Evolutionary conservation across 2,329 filamentous ascomycete genomes (phyloP), one percentile per base, ranked within the genome.

Genomic region (Aspergillus vadensis): DNA sequence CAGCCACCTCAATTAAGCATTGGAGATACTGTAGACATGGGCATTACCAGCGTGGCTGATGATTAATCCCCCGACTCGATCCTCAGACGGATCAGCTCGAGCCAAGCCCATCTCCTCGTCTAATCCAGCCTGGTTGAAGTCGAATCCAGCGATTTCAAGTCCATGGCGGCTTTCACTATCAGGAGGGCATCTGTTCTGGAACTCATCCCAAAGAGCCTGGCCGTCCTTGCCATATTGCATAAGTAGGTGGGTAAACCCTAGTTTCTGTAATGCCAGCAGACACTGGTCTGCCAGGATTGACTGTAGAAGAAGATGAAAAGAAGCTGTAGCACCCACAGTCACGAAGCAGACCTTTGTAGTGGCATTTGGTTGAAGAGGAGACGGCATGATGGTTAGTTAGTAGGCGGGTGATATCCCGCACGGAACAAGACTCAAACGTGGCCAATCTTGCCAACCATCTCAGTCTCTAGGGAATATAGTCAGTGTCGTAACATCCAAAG

Each of bases 301-400:
- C 47, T 83, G 77, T 58, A 97, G 84, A 2, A 99, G 85, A 6
- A 82, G 76, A 55, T 84, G 82, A 77, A 99, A 99, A 19, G 89
- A 86, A 15, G 93, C 92, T 0, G 94, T 99, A 5, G 95, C 94
- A 59, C 95, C 95, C 30, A 97, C 90, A 0, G 95, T 98, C 58
- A 97, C 89, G 66, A 99, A 91, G 73, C 91, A 95, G 56, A 77
- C 50, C 65, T 80, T 82, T 52, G 65, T 72, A 12, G 56, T n/a
- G 43, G 41, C n/a, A 27, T 17, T 17, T 27, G 52, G 17, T n/a
- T 59, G 44, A 9, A 57, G 17, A 19, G 58, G 58, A 51, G 54
- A 59, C 41, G 61, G 52, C 63, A 65, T 67, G 58, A 53, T 61
- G 27, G 12, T 36, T 36, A 32, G 30, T 32, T 32, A 36, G 32